Conservation (phyloP, 1,284 basidiomycete genomes). For the Kwoniella shivajii region DNA sequence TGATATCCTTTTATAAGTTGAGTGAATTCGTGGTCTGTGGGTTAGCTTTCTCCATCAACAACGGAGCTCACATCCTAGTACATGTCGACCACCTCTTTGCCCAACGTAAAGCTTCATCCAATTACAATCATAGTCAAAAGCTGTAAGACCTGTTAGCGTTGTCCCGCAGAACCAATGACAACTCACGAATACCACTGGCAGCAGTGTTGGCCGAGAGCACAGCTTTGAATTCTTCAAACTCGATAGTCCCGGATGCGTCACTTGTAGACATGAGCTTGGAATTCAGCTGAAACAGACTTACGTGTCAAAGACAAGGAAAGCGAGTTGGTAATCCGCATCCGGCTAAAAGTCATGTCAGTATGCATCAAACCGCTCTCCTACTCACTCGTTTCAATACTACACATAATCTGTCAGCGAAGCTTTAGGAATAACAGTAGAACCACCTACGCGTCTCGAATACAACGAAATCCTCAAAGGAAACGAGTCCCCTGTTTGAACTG, state of each 20-base stretch:
- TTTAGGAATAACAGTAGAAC: not conserved
- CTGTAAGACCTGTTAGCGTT: conserved; percentile 19
- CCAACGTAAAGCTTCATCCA: conserved; percentile 95
- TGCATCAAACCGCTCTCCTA: not conserved
- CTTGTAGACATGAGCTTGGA: conserved; percentile 52
- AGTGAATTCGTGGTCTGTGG: conserved; percentile 92
- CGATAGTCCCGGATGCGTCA: conserved; percentile 83
- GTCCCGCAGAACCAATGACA: not conserved
- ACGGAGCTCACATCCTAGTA: conserved; percentile 87
- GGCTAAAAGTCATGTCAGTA: conserved; percentile 58
- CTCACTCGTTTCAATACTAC: conserved; percentile 48
- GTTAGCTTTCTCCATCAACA: too few species aligned
- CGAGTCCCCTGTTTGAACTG: conserved; percentile 69
- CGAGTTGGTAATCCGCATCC: conserved; percentile 93
- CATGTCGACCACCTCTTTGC: conserved; percentile 82
- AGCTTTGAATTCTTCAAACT: conserved; percentile 89
- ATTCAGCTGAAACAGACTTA: conserved; percentile 56
- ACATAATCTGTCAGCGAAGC: not conserved
- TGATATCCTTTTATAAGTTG: conserved; percentile 92
- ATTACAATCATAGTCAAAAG: conserved; percentile 92
- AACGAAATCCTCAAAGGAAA: conserved; percentile 92
- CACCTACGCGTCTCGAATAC: conserved; percentile 74
- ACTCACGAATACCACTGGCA: conserved; percentile 63
- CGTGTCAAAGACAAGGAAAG: conserved; percentile 95
- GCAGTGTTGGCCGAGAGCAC: conserved; percentile 77